Evolutionary conservation across 257 asterid genomes (phyloP), one percentile per base, ranked within the genome.

Genomic region (Haberlea rhodopensis): DNA sequence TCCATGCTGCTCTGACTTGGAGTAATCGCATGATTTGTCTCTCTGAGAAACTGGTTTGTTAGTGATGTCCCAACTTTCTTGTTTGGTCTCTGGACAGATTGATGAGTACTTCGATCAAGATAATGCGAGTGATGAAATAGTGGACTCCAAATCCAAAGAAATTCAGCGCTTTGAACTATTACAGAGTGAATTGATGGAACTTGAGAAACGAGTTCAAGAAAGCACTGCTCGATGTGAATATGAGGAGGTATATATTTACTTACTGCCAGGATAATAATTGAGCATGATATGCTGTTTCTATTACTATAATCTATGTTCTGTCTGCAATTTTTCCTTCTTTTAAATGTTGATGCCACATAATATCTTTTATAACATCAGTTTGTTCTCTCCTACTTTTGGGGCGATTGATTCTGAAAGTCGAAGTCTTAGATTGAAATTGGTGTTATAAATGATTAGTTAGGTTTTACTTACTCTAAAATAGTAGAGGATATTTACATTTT

Each of bases 171-270:
- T 87, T 77, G 97, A 94, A 78, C 72, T 75, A 62, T 73, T 94
- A 65, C 81, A 88, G 75, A 81, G 74, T 72, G 96, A 90, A 72
- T 81, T 94, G 66, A 86, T 90, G 82, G 96, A 86, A 63, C 90
- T 94, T 71, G 96, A 94, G 90, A 77, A 80, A 73, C 90, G 99
- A 61, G 99, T 94, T 69, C 85, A 86, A 70, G 88, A 68, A 75
- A 94, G 95, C 70, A 63, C 97, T 40, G 77, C 87, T 75, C 72
- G 15, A 53, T 65, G 68, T 71, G 88, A 78, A 63, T 29, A 63
- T 62, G 97, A 80, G 57, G 96, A 86, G 95, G 99, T 94, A 81
- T 48, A 25, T 21, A 70, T 56, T 45, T 32, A 62, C 60, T 63
- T 22, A 46, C 37, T 53, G 43, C 18, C 54, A 46, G 53, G 53